Percentiles rank a stretch among this genome's conserved stretches.
phyloP scores from a whole-genome alignment of 2,329 filamentous ascomycete genomes.

The Exophiala xenobiotica region DNA sequence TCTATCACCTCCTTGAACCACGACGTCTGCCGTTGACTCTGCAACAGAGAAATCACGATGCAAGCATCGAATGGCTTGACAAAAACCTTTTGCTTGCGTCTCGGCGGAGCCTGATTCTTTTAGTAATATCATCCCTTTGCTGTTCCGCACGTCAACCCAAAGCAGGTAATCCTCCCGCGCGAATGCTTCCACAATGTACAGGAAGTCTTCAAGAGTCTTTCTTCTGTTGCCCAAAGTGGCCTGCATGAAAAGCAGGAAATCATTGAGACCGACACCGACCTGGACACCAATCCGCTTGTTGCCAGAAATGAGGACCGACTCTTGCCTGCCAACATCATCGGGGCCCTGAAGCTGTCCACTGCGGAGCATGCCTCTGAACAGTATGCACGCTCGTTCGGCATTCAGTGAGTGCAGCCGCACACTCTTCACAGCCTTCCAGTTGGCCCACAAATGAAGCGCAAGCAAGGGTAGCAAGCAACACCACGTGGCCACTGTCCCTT shows the following conservation, averaged over 20 bases:
- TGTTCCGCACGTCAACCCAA: slow-evolving; percentile 49
- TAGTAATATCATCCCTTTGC: slow-evolving; percentile 59
- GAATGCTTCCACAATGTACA: slow-evolving; percentile 48
- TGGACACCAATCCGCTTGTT: background rate
- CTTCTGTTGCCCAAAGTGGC: background rate
- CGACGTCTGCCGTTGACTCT: background rate
- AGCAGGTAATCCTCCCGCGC: slow-evolving; percentile 60
- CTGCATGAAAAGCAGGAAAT: slow-evolving; percentile 14
- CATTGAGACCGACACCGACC: slow-evolving; percentile 16
- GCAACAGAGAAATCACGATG: background rate
- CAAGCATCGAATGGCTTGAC: slow-evolving; percentile 47
- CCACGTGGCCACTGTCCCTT: slow-evolving; percentile 71
- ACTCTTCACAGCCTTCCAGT: slow-evolving; percentile 79
- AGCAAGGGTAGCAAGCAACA: slow-evolving; percentile 69
- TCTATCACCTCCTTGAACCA: background rate
- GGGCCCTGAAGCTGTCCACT: slow-evolving; percentile 28
- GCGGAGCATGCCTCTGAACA: slow-evolving; percentile 53
- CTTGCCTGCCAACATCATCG: slow-evolving; percentile 18
- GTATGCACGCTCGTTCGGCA: slow-evolving; percentile 77
- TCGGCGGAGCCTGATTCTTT: slow-evolving; percentile 56
- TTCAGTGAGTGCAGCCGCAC: slow-evolving; percentile 85
- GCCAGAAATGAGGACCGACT: slow-evolving; percentile 14
- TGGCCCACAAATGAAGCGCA: slow-evolving; percentile 74
- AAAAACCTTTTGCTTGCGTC: slow-evolving; percentile 62
- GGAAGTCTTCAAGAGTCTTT: background rate